Conservation (phyloP, 495 filamentous ascomycete genomes). For the Lasiosphaeria miniovina region DNA sequence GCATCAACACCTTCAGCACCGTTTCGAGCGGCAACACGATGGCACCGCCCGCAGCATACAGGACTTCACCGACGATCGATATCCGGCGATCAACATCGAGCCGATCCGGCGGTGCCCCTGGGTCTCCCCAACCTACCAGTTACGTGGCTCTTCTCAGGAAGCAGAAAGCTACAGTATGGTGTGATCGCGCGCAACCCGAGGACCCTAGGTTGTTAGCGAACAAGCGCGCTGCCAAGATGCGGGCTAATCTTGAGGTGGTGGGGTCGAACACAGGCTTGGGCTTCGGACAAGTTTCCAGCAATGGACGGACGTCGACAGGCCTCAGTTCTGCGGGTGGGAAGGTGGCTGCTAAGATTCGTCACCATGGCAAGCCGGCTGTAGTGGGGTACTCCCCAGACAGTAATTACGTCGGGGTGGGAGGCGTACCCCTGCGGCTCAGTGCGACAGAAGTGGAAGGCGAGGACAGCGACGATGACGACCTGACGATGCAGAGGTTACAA, state of each 20-base stretch:
- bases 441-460: conserved; percentile 92
- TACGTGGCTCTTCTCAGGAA: conserved; percentile 94
- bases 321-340: conserved; percentile 49
- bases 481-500: conserved; percentile 49
- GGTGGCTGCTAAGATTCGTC: conserved; percentile 72
- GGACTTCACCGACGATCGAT: conserved; percentile 52
- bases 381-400: conserved; percentile 68
- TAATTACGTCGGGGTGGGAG: conserved; percentile 67
- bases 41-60: conserved; percentile 45
- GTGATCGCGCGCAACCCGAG: conserved; percentile 88
- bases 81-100: conserved; percentile 73
- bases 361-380: conserved; percentile 69
- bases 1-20: conserved; percentile 74
- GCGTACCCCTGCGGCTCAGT: conserved; percentile 85
- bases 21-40: conserved; percentile 48
- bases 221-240: conserved; percentile 76
- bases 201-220: conserved; percentile 79
- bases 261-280: conserved; percentile 24
- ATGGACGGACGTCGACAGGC: conserved; percentile 58
- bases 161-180: conserved; percentile 98
- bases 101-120: conserved; percentile 60
- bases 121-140: conserved; percentile 56
- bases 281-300: conserved; percentile 26
- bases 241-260: conserved; percentile 78
- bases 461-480: conserved; percentile 70